Base-by-base conservation (phyloP, 2,329 filamentous ascomycete species). In the Diplodia intermedia region DNA sequence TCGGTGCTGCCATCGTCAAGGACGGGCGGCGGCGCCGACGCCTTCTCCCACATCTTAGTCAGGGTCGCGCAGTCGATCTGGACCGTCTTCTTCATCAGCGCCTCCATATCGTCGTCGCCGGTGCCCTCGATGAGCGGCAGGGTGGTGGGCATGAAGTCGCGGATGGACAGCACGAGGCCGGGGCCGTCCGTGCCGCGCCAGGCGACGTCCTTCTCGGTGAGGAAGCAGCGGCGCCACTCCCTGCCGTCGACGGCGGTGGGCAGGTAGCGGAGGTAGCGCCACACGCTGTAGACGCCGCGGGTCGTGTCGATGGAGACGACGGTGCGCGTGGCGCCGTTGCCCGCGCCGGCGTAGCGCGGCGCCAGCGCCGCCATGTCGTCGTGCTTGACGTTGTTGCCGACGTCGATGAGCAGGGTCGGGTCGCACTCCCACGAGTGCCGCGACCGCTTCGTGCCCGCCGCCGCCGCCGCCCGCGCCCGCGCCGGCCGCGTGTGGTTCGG, bases 351-450 rank as follows among this genome's bases (percentile, higher is more conserved):
- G 60, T 63, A 63, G 26, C 20, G 18, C 29, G 11, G 31, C 11
- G 60, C 60, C 23, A 63, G n/a, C 23, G 0, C 2, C 15, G 18
- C n/a, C 60, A 63, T 52, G 31, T 26, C n/a, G 9, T 1, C 18
- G 40, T n/a, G 18, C 47, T 63, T 63, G 47, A 8, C 11, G 18
- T 12, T n/a, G 43, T 23, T 52, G 60, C 60, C 52, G 43, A 63
- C 15, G 29, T 63, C 60, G 60, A 63, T 12, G 29, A 63, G 11
- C n/a, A 63, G 6, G 2, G 31, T 23, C 5, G 60, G 60, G 11
- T 49, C 5, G 29, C 3, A 18, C 7, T 43, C 29, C 1, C 18
- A 6, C 7, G 31, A 3, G 18, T n/a, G 1, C 4, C 38, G 23
- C 1, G 33, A 9, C 7, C 57, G 57, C 29, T 36, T 52, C 18